These are phyloP conservation scores for Trichoderma arundinaceum DNA, from an alignment of 2,329 filamentous ascomycete genomes.

Conservation along the genomic window DNA sequence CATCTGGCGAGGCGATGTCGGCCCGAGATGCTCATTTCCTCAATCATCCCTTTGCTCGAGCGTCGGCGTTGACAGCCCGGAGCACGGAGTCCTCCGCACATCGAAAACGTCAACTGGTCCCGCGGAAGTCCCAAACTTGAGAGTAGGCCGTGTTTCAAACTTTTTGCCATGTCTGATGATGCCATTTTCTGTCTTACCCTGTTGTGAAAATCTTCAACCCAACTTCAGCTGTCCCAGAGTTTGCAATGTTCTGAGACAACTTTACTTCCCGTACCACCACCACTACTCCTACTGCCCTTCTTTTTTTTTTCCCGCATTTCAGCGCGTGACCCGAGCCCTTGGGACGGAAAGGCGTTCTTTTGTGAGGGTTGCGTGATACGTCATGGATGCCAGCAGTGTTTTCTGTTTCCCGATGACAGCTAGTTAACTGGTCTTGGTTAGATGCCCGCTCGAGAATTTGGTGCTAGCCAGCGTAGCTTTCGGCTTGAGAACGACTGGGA, in stretches of 20 bases:
- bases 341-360: neutral
- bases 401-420: conserved; percentile 5
- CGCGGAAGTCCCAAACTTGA: neutral
- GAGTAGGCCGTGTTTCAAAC: neutral
- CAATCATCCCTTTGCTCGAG: neutral
- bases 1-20: too few species aligned
- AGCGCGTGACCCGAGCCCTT: neutral
- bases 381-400: neutral
- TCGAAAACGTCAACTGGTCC: too few species aligned
- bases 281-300: neutral
- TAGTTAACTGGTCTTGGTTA: conserved; percentile 21
- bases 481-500: neutral
- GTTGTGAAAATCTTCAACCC: neutral
- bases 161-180: neutral
- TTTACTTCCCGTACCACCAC: neutral
- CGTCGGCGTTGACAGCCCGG: neutral
- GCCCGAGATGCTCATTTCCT: neutral
- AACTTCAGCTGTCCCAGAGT: neutral
- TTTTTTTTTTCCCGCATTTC: neutral
- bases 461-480: conserved; percentile 7
- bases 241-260: neutral
- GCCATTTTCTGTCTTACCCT: neutral
- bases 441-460: neutral
- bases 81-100: too few species aligned
- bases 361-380: conserved; percentile 8